phyloP scores from a whole-genome alignment of 2,329 filamentous ascomycete genomes.

The Sphaceloma murrayae region DNA sequence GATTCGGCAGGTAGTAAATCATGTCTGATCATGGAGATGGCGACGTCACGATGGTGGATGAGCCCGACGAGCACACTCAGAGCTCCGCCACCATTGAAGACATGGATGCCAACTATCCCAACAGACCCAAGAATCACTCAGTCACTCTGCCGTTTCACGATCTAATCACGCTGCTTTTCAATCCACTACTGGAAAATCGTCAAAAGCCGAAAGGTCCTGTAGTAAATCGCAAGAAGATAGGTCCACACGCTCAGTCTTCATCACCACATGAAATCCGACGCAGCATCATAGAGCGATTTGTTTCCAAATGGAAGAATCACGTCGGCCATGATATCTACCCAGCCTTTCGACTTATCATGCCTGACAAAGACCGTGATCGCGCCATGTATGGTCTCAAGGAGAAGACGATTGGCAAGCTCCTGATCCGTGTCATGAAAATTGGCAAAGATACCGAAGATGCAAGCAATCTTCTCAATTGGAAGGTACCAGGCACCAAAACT shows the following conservation, averaged over 20 bases:
- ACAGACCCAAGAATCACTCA: conserved; percentile 70
- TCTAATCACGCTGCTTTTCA: conserved; percentile 68
- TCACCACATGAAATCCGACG: conserved; percentile 69
- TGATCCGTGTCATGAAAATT: conserved; percentile 91
- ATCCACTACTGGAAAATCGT: conserved; percentile 68
- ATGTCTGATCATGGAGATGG: conserved; percentile 19
- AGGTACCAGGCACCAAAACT: conserved; percentile 62
- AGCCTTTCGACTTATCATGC: conserved; percentile 79
- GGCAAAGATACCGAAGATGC: conserved; percentile 84
- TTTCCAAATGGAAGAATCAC: conserved; percentile 74
- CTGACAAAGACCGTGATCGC: conserved; percentile 84
- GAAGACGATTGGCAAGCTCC: conserved; percentile 74
- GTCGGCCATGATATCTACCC: conserved; percentile 92
- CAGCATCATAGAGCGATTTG: conserved; percentile 76
- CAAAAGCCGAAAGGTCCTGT: conserved; percentile 54
- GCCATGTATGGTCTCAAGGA: conserved; percentile 93
- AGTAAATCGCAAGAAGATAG: conserved; percentile 47
- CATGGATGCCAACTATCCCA: conserved; percentile 56
- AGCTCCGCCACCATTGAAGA: conserved; percentile 36
- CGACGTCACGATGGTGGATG: conserved; percentile 32
- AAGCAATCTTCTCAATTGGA: conserved; percentile 81
- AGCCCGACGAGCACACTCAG: conserved; percentile 40
- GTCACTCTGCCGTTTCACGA: conserved; percentile 75
- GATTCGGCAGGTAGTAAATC: too few species aligned
- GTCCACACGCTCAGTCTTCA: conserved; percentile 49